Evolutionary conservation across 202 grass and related monocot species (phyloP).

Genomic region (Zoysia matrella): DNA sequence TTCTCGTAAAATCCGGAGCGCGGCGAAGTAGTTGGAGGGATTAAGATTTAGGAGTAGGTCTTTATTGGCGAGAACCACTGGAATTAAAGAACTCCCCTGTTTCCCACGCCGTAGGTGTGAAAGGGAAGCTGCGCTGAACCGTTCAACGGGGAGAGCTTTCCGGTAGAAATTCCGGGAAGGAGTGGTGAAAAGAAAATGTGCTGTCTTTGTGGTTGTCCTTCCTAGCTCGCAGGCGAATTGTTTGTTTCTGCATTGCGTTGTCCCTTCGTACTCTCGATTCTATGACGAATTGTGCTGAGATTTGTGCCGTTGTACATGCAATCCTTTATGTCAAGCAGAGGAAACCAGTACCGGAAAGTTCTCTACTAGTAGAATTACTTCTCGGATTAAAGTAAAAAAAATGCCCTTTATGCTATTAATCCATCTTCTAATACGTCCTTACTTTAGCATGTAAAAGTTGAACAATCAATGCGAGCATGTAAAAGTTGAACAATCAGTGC

Average conservation of each 20-base stretch:
- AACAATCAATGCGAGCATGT: neutral
- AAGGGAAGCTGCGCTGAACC: slow-evolving; percentile 50
- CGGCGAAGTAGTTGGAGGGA: neutral
- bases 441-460: neutral
- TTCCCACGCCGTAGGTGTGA: slow-evolving; percentile 40
- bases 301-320: neutral
- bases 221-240: neutral
- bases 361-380: neutral
- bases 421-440: neutral
- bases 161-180: slow-evolving; percentile 23
- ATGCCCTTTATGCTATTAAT: neutral
- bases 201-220: neutral
- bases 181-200: slow-evolving; percentile 1
- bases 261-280: slow-evolving; percentile 34
- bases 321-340: neutral
- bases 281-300: slow-evolving; percentile 33
- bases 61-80: slow-evolving; percentile 26
- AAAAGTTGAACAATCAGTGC: too few species aligned
- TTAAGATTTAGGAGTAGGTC: slow-evolving; percentile 12
- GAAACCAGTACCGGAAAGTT: slow-evolving; percentile 1
- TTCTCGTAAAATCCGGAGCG: neutral
- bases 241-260: slow-evolving; percentile 41
- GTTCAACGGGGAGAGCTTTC: slow-evolving; percentile 44
- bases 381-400: neutral
- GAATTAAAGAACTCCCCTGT: slow-evolving; percentile 36